A percentile compares a stretch with the other conserved stretches of the same genome.
Evolutionary conservation across 2,329 filamentous ascomycete genomes (phyloP).

Genomic region (Domatiomyces catenatus): DNA sequence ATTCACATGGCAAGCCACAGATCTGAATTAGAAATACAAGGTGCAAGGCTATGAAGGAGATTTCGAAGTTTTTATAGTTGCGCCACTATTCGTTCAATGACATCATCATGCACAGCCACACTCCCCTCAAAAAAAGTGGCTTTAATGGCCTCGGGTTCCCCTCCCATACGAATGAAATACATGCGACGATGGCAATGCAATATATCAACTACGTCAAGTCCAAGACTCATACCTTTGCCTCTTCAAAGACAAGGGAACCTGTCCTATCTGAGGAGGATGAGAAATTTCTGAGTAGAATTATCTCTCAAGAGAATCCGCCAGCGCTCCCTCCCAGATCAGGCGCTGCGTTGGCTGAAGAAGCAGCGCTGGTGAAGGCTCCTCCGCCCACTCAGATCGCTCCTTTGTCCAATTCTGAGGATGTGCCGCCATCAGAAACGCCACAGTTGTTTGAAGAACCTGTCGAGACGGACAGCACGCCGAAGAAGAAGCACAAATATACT

Average conservation of each 20-base stretch:
- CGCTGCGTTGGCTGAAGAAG: conserved; percentile 5
- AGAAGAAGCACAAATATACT: conserved; percentile 9
- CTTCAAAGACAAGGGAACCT: conserved; percentile 22
- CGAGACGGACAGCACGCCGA: conserved; percentile 5
- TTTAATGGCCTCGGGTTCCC: background rate
- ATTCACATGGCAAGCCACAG: too few relatives aligned
- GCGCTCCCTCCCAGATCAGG: conserved; percentile 23
- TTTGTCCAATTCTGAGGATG: conserved; percentile 32
- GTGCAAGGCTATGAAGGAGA: too few relatives aligned
- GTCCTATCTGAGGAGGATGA: conserved; percentile 49
- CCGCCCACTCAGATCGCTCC: conserved; percentile 32
- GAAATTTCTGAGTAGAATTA: conserved; percentile 38
- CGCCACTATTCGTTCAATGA: too few relatives aligned
- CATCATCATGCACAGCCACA: too few relatives aligned
- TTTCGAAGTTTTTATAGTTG: too few relatives aligned
- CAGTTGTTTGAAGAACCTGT: conserved; percentile 21
- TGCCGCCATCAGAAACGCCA: conserved; percentile 36
- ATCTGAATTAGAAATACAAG: too few relatives aligned
- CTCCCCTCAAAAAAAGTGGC: too few relatives aligned
- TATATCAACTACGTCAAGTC: conserved; percentile 30
- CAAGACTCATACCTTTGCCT: conserved; percentile 23
- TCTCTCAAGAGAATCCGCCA: conserved; percentile 29
- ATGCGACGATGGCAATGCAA: conserved; percentile 21
- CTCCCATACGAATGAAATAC: background rate
- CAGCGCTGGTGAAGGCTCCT: conserved; percentile 22